Evolutionary conservation across 2,329 filamentous ascomycete genomes (phyloP).

Genomic region (Ophiostoma ips): DNA sequence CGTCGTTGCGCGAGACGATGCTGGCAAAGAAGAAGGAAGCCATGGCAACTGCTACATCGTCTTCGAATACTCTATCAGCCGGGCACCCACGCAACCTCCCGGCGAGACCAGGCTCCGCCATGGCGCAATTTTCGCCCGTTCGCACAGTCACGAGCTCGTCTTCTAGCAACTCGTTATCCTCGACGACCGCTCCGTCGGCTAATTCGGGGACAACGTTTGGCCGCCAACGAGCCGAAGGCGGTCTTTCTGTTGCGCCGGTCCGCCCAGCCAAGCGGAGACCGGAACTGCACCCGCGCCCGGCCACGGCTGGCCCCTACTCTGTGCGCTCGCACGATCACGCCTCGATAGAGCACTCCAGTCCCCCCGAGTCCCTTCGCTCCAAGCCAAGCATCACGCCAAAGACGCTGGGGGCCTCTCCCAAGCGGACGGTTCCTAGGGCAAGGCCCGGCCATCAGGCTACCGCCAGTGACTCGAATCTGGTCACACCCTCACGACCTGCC

Average conservation of each 20-base stretch:
- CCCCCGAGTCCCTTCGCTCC: constrained; percentile 28
- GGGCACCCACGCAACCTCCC: constrained; percentile 33
- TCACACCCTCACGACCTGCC: constrained; percentile 29
- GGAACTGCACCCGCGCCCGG: constrained; percentile 43
- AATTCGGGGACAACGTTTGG: constrained; percentile 10
- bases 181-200: no score
- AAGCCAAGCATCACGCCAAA: constrained; percentile 35
- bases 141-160: constrained; percentile 28
- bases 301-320: constrained; percentile 53
- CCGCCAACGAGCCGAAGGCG: constrained; percentile 29
- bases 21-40: constrained; percentile 63
- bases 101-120: constrained; percentile 46
- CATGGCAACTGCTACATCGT: constrained; percentile 20
- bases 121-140: constrained; percentile 45
- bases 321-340: constrained; percentile 37
- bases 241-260: constrained; percentile 51
- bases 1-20: constrained; percentile 70
- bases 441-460: constrained; percentile 34
- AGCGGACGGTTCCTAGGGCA: constrained; percentile 31
- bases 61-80: not conserved
- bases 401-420: constrained; percentile 38
- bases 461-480: constrained; percentile 36
- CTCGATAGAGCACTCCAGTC: constrained; percentile 30
- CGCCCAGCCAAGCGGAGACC: constrained; percentile 44
- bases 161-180: constrained; percentile 14